Base-by-base conservation (phyloP, 495 filamentous ascomycete genomes). In the Polyplosphaeria fusca region DNA sequence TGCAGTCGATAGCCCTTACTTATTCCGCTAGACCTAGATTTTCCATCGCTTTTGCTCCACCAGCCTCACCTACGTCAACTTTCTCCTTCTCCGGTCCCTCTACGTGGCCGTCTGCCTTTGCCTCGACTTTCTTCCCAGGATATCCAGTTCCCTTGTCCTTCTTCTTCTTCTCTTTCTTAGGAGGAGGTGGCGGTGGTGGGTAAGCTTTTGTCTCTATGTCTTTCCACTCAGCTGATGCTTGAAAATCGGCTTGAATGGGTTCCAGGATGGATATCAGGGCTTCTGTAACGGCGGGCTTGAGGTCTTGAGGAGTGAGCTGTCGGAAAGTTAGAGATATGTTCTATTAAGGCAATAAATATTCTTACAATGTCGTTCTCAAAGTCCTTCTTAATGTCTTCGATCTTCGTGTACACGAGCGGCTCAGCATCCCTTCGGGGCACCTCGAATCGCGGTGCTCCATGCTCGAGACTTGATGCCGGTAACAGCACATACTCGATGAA, bases 401-500 rank as follows among this genome's bases (percentile, higher is more conserved):
- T 87, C 37, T 80, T 74, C 2, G 77, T 83, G 76, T 96, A 96
- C 47, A 88, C 72, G 23, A 96, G 68, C 0, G 89, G 80, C 56
- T 94, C 91, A 7, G 38, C 76, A 42, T 85, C 86, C 60, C 52
- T 52, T 39, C 73, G 61, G 55, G 81, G 75, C 5, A 87, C 78
- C 2, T 76, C 73, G 46, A 91, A 85, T 9, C 66, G 70, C 52
- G 77, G 79, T 45, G 80, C 72, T 12, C 79, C 78, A 38, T 73
- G 76, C 53, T 80, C 74, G 30, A 86, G 71, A 22, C 69, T 67
- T 11, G 81, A 68, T 2, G 84, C 85, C 1, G 89, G 88, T 14
- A 98, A 79, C 1, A 97, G 74, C 16, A 96, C 86, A 56, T 80
- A 87, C 68, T 97, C 89, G 14, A 91, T 83, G 32, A 96, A 86